Evolutionary conservation across 805 yeast species (phyloP).

Genomic region (Yarrowia divulgata): DNA sequence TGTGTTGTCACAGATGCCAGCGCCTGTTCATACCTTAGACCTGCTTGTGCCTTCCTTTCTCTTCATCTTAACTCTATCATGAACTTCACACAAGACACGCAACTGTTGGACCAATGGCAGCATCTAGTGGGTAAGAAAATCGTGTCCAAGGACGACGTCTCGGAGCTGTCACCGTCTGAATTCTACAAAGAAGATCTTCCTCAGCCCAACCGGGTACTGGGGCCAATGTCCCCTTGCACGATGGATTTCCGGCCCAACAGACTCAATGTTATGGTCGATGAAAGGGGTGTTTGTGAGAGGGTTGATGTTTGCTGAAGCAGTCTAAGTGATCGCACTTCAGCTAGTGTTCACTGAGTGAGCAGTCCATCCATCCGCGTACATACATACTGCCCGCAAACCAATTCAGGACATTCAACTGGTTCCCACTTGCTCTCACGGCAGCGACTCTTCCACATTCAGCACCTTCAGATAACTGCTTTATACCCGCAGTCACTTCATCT

Average conservation of each 20-base stretch:
- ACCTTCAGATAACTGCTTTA: too few species aligned
- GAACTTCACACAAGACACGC: constrained; percentile 7
- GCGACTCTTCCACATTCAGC: too few species aligned
- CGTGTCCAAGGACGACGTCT: constrained; percentile 7
- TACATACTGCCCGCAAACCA: too few species aligned
- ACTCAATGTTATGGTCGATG: constrained; percentile 22
- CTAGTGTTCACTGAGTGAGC: not conserved
- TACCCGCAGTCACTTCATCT: too few species aligned
- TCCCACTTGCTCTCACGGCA: too few species aligned
- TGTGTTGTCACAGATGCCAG: too few species aligned
- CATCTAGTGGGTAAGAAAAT: constrained; percentile 29
- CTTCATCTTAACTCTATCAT: constrained; percentile 4
- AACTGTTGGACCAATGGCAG: constrained; percentile 12
- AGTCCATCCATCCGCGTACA: too few species aligned
- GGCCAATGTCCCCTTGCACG: constrained; percentile 19
- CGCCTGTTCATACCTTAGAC: too few species aligned
- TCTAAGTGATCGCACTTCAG: too few species aligned
- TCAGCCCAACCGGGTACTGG: constrained; percentile 8
- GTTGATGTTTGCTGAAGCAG: constrained; percentile 1
- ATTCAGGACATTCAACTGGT: too few species aligned
- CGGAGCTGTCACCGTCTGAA: not conserved
- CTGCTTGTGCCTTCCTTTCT: not conserved
- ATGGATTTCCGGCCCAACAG: constrained; percentile 12
- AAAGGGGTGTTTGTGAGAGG: constrained; percentile 1
- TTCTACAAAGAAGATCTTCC: constrained; percentile 27